Base-by-base conservation (phyloP, 2,329 filamentous ascomycete genomes). In the Fusarium avenaceum region DNA sequence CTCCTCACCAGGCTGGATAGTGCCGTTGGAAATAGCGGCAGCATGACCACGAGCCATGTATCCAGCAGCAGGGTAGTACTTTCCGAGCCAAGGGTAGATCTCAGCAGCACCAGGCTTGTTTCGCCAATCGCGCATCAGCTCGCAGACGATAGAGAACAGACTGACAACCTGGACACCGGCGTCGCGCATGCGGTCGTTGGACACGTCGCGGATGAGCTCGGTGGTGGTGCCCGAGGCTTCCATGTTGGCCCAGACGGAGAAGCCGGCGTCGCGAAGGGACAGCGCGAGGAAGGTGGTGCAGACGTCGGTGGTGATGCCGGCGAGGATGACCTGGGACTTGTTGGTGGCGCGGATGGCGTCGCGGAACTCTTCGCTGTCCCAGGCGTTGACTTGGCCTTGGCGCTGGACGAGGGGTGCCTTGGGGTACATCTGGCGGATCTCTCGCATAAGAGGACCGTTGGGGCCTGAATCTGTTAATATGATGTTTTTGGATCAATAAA, bases 201-300 rank as follows among this genome's bases (percentile, higher is more conserved):
- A 85, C 49, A 88, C 84, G 61, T 89, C 87, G 8, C 88, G 84
- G 59, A 90, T 83, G 44, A 90, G 83, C 39, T 80, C 74, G 3
- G 85, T 87, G 20, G 88, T 88, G 2, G 91, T 93, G 2, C 90
- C 91, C 0, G 85, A 89, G 3, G 89, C 90, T 72, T 93, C 91
- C 52, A 89, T 85, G 78, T 92, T 92, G 71, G 89, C 90, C 81
- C 86, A 93, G 59, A 94, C 91, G 38, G 86, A 86, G 81, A 92
- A 94, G 26, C 91, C 91, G 43, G 87, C 90, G 15, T 88, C 85
- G 35, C 89, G 83, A 6, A 93, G 86, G 1, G 89, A 90, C n/a
- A 93, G 84, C 0, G 91, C 89, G 7, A 92, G 84, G 81, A 93
- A 93, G 1, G 90, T 83, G 22, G 89, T 92, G 83, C 90, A 93